Base-by-base conservation (phyloP, 257 asterid genomes). In the Ligustrum vulgare region DNA sequence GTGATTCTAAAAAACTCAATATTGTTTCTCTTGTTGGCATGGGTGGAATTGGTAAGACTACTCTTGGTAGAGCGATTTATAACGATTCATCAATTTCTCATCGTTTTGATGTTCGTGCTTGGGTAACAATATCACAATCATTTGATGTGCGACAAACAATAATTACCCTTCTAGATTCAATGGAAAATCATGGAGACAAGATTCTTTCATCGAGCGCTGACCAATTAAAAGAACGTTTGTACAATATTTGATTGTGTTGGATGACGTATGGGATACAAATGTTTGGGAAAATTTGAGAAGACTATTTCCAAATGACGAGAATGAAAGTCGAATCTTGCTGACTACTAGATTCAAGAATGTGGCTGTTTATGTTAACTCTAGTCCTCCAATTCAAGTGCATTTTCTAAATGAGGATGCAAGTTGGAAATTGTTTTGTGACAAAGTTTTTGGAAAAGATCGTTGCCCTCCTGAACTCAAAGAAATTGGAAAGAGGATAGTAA, bases 221-320 rank as follows among this genome's bases (percentile, higher is more conserved):
- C 18, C 62, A 6, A 51, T 51, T 51, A 51, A 8, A 20, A 8
- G 62, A 51, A 6, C 25, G 7, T 18, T 51, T 51, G 62, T 51
- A 51, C 62, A 51, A 8, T 51, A 51, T 51, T 18, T 51, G 22
- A 51, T 51, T 51, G 62, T 51, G 1, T 18, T 51, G 62, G 62
- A 51, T 6, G 62, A 51, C 2, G 10, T 51, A 5, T 51, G 25
- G 62, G 20, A 51, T 51, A 18, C 11, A 3, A n/a, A n/a, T 6
- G n/a, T 51, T 15, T 51, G 62, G 62, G 62, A 51, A 22, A 16
- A 28, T 20, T 8, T 81, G 51, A 77, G 11, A 22, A 3, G 6
- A 12, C 41, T 72, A 23, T 35, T 80, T 22, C 78, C 83, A 5
- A 54, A 80, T 64, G 80, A 75, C 11, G 28, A 15, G 13, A 75